phyloP scores from a whole-genome alignment of 495 filamentous ascomycete genomes.

The Aspergillus affinis region DNA sequence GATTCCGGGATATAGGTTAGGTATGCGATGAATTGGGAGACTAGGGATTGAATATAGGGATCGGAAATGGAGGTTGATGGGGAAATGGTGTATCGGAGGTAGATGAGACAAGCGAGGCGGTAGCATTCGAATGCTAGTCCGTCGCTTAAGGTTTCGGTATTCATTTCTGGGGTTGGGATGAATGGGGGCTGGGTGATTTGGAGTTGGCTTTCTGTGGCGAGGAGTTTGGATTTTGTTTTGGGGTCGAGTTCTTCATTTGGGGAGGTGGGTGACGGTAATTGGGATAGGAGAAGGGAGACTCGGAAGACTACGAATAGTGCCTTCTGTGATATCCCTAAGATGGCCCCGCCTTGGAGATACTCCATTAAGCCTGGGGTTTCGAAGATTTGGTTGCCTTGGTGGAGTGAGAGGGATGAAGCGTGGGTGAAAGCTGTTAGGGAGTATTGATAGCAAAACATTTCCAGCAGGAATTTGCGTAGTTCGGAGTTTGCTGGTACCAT shows the following conservation, averaged over 20 bases:
- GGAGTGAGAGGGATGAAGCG: constrained; percentile 6
- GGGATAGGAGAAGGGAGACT: not conserved
- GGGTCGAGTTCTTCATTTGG: not conserved
- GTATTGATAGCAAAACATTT: constrained; percentile 26
- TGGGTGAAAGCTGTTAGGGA: constrained; percentile 18
- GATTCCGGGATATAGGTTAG: constrained; percentile 14
- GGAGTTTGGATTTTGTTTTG: constrained; percentile 2
- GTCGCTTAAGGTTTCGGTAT: constrained; percentile 7
- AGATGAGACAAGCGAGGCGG: constrained; percentile 15
- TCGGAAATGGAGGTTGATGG: not conserved
- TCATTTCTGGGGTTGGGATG: not conserved
- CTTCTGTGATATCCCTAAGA: constrained; percentile 15
- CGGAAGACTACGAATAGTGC: constrained; percentile 17
- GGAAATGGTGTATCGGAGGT: constrained; percentile 9
- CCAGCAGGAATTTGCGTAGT: constrained; percentile 14
- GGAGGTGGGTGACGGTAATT: not conserved
- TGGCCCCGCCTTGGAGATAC: constrained; percentile 6
- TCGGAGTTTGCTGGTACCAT: not conserved
- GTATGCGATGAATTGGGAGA: constrained; percentile 10
- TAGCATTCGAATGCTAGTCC: constrained; percentile 15
- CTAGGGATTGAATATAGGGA: constrained; percentile 1
- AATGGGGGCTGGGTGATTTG: not conserved
- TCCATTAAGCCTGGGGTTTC: constrained; percentile 7
- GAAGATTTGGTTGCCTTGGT: constrained; percentile 10
- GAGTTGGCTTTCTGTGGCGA: constrained; percentile 2